A percentile compares a stretch with the other conserved stretches of the same genome.
phyloP scores from a whole-genome alignment of 1,284 basidiomycete species.

The Cryptococcus amylolentus region DNA sequence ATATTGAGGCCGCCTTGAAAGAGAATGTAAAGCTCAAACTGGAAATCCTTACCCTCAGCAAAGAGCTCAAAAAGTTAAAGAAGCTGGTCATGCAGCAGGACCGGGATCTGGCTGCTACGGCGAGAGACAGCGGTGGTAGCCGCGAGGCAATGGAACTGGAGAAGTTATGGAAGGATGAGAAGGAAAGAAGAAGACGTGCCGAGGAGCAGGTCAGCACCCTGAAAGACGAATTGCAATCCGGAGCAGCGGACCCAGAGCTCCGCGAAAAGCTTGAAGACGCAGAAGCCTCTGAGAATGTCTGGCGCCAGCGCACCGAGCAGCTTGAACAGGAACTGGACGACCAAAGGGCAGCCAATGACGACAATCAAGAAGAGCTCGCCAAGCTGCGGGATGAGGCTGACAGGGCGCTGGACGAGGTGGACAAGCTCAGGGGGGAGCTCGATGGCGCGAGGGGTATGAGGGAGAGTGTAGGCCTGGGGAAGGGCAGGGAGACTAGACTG shows the following conservation, averaged over 20 bases:
- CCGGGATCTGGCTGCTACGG: conserved; percentile 50
- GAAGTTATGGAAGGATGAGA: conserved; percentile 41
- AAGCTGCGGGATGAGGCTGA: conserved; percentile 52
- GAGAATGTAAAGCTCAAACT: conserved; percentile 93
- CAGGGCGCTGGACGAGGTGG: conserved; percentile 59
- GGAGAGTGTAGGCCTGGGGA: conserved; percentile 43
- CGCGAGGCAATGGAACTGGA: conserved; percentile 28
- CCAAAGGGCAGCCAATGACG: conserved; percentile 52
- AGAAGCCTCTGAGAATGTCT: conserved; percentile 55
- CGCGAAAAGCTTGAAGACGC: conserved; percentile 61
- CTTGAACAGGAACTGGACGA: conserved; percentile 66
- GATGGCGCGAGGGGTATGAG: conserved; percentile 50
- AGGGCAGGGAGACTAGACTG: conserved; percentile 62
- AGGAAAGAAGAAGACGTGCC: conserved; percentile 28
- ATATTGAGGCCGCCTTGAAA: conserved; percentile 83
- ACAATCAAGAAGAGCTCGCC: conserved; percentile 58
- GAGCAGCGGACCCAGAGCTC: conserved; percentile 56
- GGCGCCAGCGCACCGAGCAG: conserved; percentile 66
- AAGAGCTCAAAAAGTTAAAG: conserved; percentile 88
- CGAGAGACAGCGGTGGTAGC: conserved; percentile 41
- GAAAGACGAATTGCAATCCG: conserved; percentile 60
- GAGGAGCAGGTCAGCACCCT: conserved; percentile 27
- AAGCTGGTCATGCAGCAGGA: conserved; percentile 81
- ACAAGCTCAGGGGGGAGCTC: conserved; percentile 55
- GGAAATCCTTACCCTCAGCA: conserved; percentile 83